phyloP scores from a whole-genome alignment of 2,329 filamentous ascomycete genomes.

The Botrytis byssoidea region DNA sequence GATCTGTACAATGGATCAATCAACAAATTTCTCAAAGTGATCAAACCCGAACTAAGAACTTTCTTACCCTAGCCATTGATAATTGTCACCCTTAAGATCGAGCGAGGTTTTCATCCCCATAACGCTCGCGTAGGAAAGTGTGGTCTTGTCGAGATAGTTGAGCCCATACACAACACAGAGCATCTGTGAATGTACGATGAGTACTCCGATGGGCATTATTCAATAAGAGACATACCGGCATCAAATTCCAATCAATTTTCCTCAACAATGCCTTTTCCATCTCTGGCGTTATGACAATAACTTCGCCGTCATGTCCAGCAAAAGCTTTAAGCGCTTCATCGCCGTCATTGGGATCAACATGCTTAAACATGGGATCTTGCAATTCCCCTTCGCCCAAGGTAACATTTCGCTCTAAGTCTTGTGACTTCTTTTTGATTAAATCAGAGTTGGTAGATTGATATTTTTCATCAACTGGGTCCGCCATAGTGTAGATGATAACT shows the following conservation, averaged over 20 bases:
- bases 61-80: conserved; percentile 48
- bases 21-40: neutral
- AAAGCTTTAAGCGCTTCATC: conserved; percentile 47
- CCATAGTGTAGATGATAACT: neutral
- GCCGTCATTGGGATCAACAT: conserved; percentile 43
- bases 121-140: conserved; percentile 49
- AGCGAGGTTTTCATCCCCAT: conserved; percentile 50
- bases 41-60: neutral
- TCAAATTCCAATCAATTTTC: conserved; percentile 48
- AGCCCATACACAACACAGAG: conserved; percentile 58
- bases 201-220: neutral
- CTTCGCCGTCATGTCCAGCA: conserved; percentile 41
- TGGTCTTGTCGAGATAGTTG: conserved; percentile 53
- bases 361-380: conserved; percentile 35
- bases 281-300: conserved; percentile 42
- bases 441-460: neutral
- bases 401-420: conserved; percentile 25
- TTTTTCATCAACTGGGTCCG: neutral
- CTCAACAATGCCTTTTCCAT: conserved; percentile 44
- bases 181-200: conserved; percentile 38
- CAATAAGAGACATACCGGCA: conserved; percentile 41
- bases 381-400: conserved; percentile 30
- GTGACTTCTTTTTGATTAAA: conserved; percentile 24
- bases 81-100: conserved; percentile 40
- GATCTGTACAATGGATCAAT: neutral